These are phyloP conservation scores for Funneliformis geosporum DNA, from an alignment of 192 early-diverging fungal species.

Conservation along the genomic window DNA sequence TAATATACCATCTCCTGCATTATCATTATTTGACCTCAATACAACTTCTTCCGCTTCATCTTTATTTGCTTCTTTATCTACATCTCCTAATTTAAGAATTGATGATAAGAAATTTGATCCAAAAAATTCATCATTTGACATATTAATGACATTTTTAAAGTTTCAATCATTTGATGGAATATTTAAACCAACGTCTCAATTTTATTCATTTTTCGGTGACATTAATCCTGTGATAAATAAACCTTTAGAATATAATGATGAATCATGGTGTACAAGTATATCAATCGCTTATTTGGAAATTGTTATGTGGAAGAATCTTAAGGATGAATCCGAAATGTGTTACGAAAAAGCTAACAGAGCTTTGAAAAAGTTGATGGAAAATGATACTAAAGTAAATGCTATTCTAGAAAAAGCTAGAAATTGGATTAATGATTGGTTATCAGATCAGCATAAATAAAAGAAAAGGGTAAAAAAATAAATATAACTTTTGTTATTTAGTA, in stretches of 20 bases:
- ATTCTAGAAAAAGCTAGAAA: not conserved
- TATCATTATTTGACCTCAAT: not conserved
- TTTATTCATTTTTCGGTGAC: constrained; percentile 16
- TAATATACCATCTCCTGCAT: not conserved
- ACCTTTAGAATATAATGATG: not conserved
- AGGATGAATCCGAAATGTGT: constrained; percentile 19
- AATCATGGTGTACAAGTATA: not conserved
- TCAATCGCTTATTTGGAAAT: constrained; percentile 11
- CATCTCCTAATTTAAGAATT: not conserved
- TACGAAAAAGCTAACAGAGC: constrained; percentile 24
- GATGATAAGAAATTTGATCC: not conserved
- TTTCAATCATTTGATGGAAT: constrained; percentile 33
- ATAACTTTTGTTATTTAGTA: too few relatives aligned
- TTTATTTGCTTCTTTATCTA: not conserved
- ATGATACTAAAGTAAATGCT: not conserved
- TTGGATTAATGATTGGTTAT: constrained; percentile 1
- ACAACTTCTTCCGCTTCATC: not conserved
- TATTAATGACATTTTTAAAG: not conserved
- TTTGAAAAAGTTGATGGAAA: constrained; percentile 16
- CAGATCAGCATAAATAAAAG: not conserved
- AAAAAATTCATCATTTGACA: not conserved
- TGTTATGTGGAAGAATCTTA: constrained; percentile 8
- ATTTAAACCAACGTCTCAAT: not conserved
- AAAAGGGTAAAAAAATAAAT: not conserved
- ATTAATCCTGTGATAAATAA: not conserved